These are phyloP conservation scores for Jaenimonas drosophilae DNA, from an alignment of 208 protist species.

Conservation along the genomic window DNA sequence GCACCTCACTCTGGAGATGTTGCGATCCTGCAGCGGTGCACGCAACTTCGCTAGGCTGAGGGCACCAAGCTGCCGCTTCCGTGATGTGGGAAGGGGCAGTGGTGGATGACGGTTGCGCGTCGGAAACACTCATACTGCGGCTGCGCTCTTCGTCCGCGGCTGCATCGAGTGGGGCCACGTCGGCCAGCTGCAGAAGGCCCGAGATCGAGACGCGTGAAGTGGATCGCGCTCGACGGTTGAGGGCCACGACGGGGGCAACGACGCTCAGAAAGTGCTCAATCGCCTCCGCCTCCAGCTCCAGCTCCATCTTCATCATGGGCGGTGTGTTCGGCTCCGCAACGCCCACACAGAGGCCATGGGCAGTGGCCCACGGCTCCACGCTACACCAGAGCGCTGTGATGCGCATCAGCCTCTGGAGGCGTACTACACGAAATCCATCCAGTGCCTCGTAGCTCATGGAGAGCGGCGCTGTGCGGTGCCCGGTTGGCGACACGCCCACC, in stretches of 20 bases:
- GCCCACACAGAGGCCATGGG: conserved; percentile 62
- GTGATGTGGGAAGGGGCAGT: no score
- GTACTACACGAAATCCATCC: conserved; percentile 69
- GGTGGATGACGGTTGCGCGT: no score
- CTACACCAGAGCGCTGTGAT: conserved; percentile 32
- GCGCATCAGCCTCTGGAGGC: conserved; percentile 49
- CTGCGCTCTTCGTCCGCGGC: no score
- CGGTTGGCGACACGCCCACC: conserved; percentile 25
- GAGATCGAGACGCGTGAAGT: conserved; percentile 61
- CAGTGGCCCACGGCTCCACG: conserved; percentile 44
- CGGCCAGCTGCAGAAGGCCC: conserved; percentile 43
- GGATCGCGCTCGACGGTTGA: conserved; percentile 42
- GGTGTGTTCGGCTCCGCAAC: conserved; percentile 3
- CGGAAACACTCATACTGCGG: no score
- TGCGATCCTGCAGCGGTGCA: no score
- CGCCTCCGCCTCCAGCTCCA: conserved; percentile 31
- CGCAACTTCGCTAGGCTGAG: no score
- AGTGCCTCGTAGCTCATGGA: conserved; percentile 43
- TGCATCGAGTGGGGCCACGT: conserved; percentile 9
- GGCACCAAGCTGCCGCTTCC: no score
- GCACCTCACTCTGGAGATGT: no score
- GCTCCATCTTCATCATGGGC: conserved; percentile 7
- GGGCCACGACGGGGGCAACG: conserved; percentile 50
- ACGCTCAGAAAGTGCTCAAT: conserved; percentile 44
- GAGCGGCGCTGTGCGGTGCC: conserved; percentile 43